Base-by-base conservation (phyloP, 257 asterid species). In the Solanum paucissectum region DNA sequence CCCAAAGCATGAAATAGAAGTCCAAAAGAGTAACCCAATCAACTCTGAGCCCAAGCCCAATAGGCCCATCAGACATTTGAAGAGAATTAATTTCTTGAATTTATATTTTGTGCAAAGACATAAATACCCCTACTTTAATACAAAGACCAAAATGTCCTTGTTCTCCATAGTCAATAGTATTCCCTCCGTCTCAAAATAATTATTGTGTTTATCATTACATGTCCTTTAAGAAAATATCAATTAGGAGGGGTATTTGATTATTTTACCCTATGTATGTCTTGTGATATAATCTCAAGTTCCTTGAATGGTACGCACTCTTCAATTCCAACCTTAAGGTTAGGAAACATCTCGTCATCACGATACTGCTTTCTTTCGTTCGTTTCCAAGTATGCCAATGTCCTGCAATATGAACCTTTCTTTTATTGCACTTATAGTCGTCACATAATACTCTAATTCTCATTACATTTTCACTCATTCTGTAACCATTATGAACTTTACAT, bases 301-400 rank as follows among this genome's bases (percentile, higher is more conserved):
- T 52, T 23, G 4, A 4, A 52, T 52, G 9, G 0, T 18, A 18
- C 1, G 9, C 9, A 52, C 9, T 0, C 3, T 52, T 55, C 1
- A 6, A 4, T 55, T 55, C n/a, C 10, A 55, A 55, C 3, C 4
- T 55, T 55, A 18, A 18, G n/a, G n/a, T 55, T 55, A 8, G 38
- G 38, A 69, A 69, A 29, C 6, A 0, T 29, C 23, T 29, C 37
- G 38, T 71, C 77, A 21, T 14, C 40, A 2, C 13, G 1, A 71
- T 7, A 37, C 44, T 72, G 27, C 14, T 72, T 72, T 33, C 42
- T 72, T 72, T 72, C 7, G 13, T 33, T 71, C 3, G 6, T 72
- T 72, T 4, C 79, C 44, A 33, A 7, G 12, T 69, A n/a, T 69
- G 40, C n/a, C 23, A 69, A 66, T 14, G 33, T 66, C 9, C 20